Percentiles rank a stretch among this genome's conserved stretches.
Evolutionary conservation across 139 green algal species (phyloP).

Genomic region (Desmodesmus armatus): DNA sequence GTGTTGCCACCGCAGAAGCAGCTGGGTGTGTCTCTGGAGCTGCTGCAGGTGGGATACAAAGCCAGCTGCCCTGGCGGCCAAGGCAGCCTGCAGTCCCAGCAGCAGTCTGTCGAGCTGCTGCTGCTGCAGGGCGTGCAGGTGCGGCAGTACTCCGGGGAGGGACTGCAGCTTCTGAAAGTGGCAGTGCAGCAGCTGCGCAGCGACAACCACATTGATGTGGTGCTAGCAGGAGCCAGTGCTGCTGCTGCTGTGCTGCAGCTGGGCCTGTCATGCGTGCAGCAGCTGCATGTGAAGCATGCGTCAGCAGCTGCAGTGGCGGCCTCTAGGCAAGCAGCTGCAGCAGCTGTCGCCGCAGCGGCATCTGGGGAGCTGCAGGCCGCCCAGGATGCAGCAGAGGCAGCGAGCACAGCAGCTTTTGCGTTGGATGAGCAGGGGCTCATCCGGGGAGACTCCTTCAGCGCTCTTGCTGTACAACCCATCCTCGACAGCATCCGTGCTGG

Average conservation of each 20-base stretch:
- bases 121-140: constrained; percentile 20
- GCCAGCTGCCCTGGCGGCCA: too few relatives aligned
- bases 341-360: background rate
- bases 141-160: background rate
- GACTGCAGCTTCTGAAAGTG: constrained; percentile 37
- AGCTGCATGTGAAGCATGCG: constrained; percentile 15
- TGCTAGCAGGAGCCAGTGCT: constrained; percentile 9
- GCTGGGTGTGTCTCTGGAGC: constrained; percentile 13
- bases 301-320: background rate
- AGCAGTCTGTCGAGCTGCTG: constrained; percentile 22
- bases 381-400: background rate
- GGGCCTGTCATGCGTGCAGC: background rate
- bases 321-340: background rate
- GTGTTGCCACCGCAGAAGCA: constrained; percentile 27
- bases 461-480: background rate
- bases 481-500: too few relatives aligned
- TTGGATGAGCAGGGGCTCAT: background rate
- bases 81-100: background rate
- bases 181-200: constrained; percentile 27
- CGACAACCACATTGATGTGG: constrained; percentile 42
- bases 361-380: background rate
- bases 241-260: constrained; percentile 6
- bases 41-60: constrained; percentile 21
- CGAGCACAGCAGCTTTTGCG: too few relatives aligned
- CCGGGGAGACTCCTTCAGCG: constrained; percentile 1